Base-by-base conservation (phyloP, 768 basidiomycete species). In the Galerina sulciceps region DNA sequence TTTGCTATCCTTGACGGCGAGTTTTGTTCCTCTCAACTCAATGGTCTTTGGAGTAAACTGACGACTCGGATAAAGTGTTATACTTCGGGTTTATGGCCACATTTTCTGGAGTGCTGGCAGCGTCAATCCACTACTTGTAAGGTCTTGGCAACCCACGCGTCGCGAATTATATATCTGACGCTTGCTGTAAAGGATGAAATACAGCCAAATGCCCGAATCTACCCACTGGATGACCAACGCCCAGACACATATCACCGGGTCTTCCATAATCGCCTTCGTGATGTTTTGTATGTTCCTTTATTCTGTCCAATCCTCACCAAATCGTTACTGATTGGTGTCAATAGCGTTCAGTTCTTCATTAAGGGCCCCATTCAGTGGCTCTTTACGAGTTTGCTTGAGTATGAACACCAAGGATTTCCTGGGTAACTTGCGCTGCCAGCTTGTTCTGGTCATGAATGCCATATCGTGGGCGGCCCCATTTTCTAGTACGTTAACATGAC, bases 171-270 rank as follows among this genome's bases (percentile, higher is more conserved):
- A 23, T 10, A 34, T 6, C 35, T 41, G 0, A 43, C 13, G 13
- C n/a, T 5, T 17, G 10, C n/a, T 13, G 8, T 42, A 20, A n/a
- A 60, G 59, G 26, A 34, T 22, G 22, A 43, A 52, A 38, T 60
- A 50, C 23, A 56, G 59, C 26, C 47, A 55, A 15, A 51, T 51
- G 41, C 54, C 53, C 3, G 53, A 60, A 14, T 60, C 54, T 26
- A 23, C 31, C 11, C 54, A 60, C 26, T 60, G 59, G 59, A 26
- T 55, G 35, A 56, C 59, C 22, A 45, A 49, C 23, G 59, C 54
- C 9, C 59, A 55, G 37, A 45, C 59, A 10, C 59, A 60, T 37
- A 52, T 60, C 20, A 51, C 36, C 2, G 59, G 53, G 10, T 60
- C 59, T 9, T 50, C 36, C 22, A 15, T 55, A 4, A 55, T 60